Percentiles rank a stretch among this genome's conserved stretches.
phyloP scores from a whole-genome alignment of 164 flowering plant species.

The Cinnamomum micranthum region DNA sequence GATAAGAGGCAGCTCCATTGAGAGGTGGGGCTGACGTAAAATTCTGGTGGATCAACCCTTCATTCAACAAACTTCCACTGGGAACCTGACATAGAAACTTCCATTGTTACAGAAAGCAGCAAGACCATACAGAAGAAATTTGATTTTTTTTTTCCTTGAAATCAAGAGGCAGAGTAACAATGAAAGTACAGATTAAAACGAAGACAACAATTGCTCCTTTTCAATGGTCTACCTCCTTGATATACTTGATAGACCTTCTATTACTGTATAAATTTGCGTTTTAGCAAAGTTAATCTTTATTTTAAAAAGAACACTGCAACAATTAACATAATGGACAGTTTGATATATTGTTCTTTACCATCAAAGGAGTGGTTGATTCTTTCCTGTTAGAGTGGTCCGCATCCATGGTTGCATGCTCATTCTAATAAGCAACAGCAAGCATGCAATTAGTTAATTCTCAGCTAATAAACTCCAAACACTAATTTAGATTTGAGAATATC shows the following conservation, averaged over 20 bases:
- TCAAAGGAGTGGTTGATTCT: slow-evolving; percentile 3
- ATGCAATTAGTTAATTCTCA: background rate
- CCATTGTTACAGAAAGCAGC: background rate
- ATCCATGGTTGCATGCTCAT: slow-evolving; percentile 3
- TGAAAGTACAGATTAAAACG: no score
- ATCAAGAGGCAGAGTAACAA: background rate
- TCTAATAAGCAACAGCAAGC: background rate
- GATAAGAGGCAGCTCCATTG: slow-evolving; percentile 80
- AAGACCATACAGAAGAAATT: background rate
- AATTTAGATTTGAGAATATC: no score
- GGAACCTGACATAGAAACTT: slow-evolving; percentile 29
- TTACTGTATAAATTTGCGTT: no score
- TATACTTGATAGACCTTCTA: no score
- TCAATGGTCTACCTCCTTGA: no score
- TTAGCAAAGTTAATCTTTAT: no score
- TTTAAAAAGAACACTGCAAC: no score
- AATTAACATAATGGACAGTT: no score
- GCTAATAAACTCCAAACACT: no score
- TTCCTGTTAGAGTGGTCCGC: background rate
- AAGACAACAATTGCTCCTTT: background rate
- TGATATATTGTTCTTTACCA: background rate
- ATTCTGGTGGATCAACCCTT: slow-evolving; percentile 57
- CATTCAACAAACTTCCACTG: slow-evolving; percentile 28
- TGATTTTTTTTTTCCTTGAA: background rate
- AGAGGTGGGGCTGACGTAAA: slow-evolving; percentile 77